phyloP scores from a whole-genome alignment of 2,329 filamentous ascomycete genomes.

The Xylariaceae sp. region DNA sequence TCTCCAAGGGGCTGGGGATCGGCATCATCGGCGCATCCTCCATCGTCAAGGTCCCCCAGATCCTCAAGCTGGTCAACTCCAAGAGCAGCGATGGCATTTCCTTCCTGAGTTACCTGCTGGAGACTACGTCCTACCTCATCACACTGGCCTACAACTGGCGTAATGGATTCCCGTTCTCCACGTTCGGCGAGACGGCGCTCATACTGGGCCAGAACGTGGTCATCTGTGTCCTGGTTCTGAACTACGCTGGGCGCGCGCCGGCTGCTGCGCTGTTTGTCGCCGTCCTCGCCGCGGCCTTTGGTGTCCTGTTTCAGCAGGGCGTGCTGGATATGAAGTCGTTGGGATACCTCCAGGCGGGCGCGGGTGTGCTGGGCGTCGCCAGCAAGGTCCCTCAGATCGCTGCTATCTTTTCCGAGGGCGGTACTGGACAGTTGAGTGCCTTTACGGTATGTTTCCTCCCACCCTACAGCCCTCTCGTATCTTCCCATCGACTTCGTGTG shows the following conservation, averaged over 20 bases:
- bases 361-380: constrained; percentile 76
- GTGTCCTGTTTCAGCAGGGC: constrained; percentile 64
- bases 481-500: background rate
- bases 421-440: constrained; percentile 92
- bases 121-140: constrained; percentile 84
- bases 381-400: constrained; percentile 93
- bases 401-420: constrained; percentile 78
- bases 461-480: background rate
- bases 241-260: constrained; percentile 67
- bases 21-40: constrained; percentile 88
- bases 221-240: constrained; percentile 81
- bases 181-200: constrained; percentile 89
- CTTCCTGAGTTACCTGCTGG: constrained; percentile 88
- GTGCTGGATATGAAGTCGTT: constrained; percentile 64
- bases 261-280: constrained; percentile 76
- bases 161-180: constrained; percentile 91
- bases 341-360: constrained; percentile 76
- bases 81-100: constrained; percentile 79
- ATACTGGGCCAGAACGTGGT: constrained; percentile 90
- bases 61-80: constrained; percentile 82
- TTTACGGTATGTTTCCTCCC: constrained; percentile 81
- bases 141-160: constrained; percentile 88
- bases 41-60: constrained; percentile 95
- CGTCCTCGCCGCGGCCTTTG: constrained; percentile 64
- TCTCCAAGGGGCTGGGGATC: constrained; percentile 89